Base-by-base conservation (phyloP, 2,329 filamentous ascomycete species). In the Fusarium sacchari region DNA sequence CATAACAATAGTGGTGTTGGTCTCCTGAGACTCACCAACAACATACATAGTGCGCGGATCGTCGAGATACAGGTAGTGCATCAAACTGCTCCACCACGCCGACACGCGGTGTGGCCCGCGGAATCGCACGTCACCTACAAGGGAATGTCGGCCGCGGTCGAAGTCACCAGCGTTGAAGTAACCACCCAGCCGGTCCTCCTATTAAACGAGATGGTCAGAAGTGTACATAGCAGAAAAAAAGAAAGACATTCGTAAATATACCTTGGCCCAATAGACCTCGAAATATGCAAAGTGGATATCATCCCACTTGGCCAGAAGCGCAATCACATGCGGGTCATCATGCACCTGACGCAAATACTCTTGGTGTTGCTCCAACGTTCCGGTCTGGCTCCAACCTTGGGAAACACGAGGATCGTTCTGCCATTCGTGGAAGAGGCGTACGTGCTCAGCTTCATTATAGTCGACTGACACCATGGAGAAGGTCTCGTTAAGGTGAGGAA, bases 351-450 rank as follows among this genome's bases (percentile, higher is more conserved):
- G 86, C 58, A 95, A 86, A 80, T 96, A 95, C 76, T 90, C 88
- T 69, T 89, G 87, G 81, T 95, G 93, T 80, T 95, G 87, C 36
- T 94, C 92, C 53, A 94, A 82, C 3, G 92, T 93, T 37, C 93
- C 93, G 3, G 91, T 93, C 83, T 94, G 90, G 78, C 94, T 93
- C 93, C 93, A 95, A 8, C 93, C 93, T 78, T 92, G 89, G 8
- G 92, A 92, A 37, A 96, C 93, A 57, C 93, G 91, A 59, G 93
- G 93, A 79, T 95, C 93, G 78, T 96, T 96, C 82, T 95, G 93
- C 93, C 93, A 96, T 64, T 86, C 86, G 82, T 95, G 91, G 85
- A 96, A 95, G 10, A 94, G 85, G 22, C 85, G 83, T 57, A 95
- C 82, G 81, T 96, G 93, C 76, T 89, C 86, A 3, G 84, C 79